Evolutionary conservation across 805 yeast genomes (phyloP).

Genomic region (Schwanniomyces polymorphus): DNA sequence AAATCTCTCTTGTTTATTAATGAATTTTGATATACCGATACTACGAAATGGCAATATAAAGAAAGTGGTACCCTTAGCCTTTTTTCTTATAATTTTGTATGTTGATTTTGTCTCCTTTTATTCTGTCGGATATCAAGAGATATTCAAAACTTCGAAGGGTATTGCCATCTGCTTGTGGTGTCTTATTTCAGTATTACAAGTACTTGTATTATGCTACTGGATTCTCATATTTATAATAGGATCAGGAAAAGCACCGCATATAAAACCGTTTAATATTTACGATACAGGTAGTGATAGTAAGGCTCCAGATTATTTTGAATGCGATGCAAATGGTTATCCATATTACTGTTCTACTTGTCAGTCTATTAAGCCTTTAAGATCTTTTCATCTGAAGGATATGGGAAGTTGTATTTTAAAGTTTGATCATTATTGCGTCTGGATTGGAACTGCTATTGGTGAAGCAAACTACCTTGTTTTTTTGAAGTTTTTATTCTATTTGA

Average conservation of each 20-base stretch:
- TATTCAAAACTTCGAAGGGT: slow-evolving; percentile 28
- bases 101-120: slow-evolving; percentile 45
- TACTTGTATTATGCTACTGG: slow-evolving; percentile 42
- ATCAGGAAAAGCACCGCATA: slow-evolving; percentile 51
- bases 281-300: slow-evolving; percentile 19
- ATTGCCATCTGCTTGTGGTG: slow-evolving; percentile 40
- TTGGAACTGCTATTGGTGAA: slow-evolving; percentile 72
- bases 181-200: slow-evolving; percentile 20
- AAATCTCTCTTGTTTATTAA: background rate
- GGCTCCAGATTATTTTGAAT: slow-evolving; percentile 61
- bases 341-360: slow-evolving; percentile 71
- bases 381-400: slow-evolving; percentile 64
- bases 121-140: slow-evolving; percentile 42
- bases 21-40: background rate
- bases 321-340: slow-evolving; percentile 76
- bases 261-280: slow-evolving; percentile 35
- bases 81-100: slow-evolving; percentile 36
- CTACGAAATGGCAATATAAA: slow-evolving; percentile 10
- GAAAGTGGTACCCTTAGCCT: slow-evolving; percentile 23
- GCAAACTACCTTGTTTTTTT: slow-evolving; percentile 62
- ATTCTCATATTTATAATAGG: slow-evolving; percentile 45
- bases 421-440: slow-evolving; percentile 84
- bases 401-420: slow-evolving; percentile 65
- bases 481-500: slow-evolving; percentile 39
- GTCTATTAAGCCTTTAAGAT: slow-evolving; percentile 62